A percentile compares a stretch with the other conserved stretches of the same genome.
phyloP scores from a whole-genome alignment of 225 moss, liverwort and hornwort genomes.

The Sphagnum contortum region DNA sequence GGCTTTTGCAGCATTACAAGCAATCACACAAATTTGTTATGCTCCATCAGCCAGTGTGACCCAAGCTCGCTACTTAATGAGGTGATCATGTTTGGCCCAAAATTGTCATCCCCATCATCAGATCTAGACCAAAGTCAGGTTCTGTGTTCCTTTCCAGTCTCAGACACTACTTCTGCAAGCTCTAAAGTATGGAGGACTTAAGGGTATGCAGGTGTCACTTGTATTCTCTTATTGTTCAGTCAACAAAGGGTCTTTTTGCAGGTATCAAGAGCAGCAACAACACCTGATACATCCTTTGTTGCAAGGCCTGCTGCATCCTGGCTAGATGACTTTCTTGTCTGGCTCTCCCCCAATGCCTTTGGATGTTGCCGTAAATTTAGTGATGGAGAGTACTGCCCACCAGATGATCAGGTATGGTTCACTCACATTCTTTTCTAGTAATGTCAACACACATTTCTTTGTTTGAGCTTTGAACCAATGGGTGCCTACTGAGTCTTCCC shows the following conservation, averaged over 20 bases:
- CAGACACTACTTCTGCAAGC: no score
- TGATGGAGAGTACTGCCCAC: conserved; percentile 83
- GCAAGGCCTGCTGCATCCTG: conserved; percentile 93
- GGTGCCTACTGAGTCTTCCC: no score
- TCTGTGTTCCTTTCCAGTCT: no score
- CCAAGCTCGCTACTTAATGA: conserved; percentile 80
- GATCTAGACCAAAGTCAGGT: no score
- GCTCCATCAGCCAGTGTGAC: conserved; percentile 91
- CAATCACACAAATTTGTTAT: conserved; percentile 78
- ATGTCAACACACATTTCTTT: neutral
- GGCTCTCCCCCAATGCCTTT: conserved; percentile 95
- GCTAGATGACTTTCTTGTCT: conserved; percentile 95
- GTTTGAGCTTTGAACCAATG: neutral
- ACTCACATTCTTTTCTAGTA: no score
- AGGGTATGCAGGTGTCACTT: no score
- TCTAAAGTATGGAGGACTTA: no score
- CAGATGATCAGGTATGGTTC: conserved; percentile 79
- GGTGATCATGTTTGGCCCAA: conserved; percentile 20
- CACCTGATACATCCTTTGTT: conserved; percentile 79
- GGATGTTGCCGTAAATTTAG: conserved; percentile 93
- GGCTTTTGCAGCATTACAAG: conserved; percentile 45
- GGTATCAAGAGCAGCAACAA: conserved; percentile 84
- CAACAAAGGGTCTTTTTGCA: conserved; percentile 6
- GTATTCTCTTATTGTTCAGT: no score
- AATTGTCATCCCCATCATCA: no score